A percentile compares a stretch with the other conserved stretches of the same genome.
Conservation (phyloP, 2,329 filamentous ascomycete species). For the Claviceps africana region DNA sequence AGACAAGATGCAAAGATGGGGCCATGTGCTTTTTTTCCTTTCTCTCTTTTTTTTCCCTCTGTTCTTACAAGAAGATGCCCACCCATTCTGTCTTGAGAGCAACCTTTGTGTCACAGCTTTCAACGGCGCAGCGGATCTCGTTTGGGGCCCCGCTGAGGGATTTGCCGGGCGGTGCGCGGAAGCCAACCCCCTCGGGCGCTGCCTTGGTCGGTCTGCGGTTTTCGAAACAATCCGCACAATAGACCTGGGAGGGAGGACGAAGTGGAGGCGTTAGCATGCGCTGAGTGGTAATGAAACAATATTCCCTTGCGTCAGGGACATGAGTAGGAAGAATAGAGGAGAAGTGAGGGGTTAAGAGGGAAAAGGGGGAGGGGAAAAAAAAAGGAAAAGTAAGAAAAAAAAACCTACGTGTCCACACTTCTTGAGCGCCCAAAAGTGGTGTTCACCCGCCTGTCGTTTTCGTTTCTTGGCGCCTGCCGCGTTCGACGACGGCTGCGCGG, state of each 20-base stretch:
- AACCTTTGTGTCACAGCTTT: conserved; percentile 41
- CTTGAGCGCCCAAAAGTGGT: conserved; percentile 86
- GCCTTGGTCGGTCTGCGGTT: conserved; percentile 31
- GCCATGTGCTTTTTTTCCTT: not conserved
- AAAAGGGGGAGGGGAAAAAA: not conserved
- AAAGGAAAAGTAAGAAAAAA: not conserved
- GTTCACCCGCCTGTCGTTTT: conserved; percentile 45
- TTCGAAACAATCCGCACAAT: conserved; percentile 48
- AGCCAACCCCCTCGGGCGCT: conserved; percentile 22
- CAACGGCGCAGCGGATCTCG: conserved; percentile 40
- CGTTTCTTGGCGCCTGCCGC: conserved; percentile 19
- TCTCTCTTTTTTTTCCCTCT: not conserved
- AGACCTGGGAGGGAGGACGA: conserved; percentile 33
- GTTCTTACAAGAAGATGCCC: conserved; percentile 39
- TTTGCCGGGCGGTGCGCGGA: conserved; percentile 20
- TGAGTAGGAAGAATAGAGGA: not conserved
- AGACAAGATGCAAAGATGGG: not conserved
- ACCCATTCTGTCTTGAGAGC: conserved; percentile 44
- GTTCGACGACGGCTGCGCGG: conserved; percentile 8
- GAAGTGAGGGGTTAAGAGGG: not conserved
- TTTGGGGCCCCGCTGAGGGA: conserved; percentile 10
- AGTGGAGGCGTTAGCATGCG: not conserved
- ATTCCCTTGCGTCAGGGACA: no score
- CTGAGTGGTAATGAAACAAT: no score
- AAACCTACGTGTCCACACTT: conserved; percentile 73